Percentiles rank a stretch among this genome's conserved stretches.
Evolutionary conservation across 148 eudicot genomes (phyloP).

Genomic region (Heliamphora exappendiculata): DNA sequence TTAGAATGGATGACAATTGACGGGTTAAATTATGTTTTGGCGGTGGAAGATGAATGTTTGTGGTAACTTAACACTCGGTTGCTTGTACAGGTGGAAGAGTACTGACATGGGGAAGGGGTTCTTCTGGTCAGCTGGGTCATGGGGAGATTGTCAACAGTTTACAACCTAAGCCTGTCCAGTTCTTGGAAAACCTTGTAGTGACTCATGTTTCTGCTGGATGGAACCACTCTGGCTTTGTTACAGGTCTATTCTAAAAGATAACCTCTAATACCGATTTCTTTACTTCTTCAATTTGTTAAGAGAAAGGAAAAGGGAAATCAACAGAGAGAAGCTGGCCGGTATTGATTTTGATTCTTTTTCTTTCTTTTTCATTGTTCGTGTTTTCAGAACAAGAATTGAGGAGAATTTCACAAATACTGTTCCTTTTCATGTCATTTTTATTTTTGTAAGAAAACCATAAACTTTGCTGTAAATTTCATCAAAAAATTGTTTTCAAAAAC

Average conservation of each 20-base stretch:
- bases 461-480: too few species aligned
- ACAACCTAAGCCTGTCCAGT: slow-evolving; percentile 40
- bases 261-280: neutral
- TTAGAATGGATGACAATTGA: neutral
- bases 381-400: too few species aligned
- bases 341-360: neutral
- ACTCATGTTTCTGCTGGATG: slow-evolving; percentile 88
- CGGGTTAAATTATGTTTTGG: too few species aligned
- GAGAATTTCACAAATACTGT: too few species aligned
- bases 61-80: neutral
- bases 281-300: neutral
- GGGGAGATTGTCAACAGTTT: slow-evolving; percentile 46
- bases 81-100: slow-evolving; percentile 65
- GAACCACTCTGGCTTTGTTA: slow-evolving; percentile 94
- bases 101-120: slow-evolving; percentile 88
- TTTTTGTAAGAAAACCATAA: too few species aligned
- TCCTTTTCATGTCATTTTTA: too few species aligned
- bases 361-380: too few species aligned
- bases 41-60: neutral
- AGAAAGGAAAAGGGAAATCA: too few species aligned
- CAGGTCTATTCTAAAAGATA: slow-evolving; percentile 41
- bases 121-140: slow-evolving; percentile 87
- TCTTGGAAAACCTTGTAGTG: slow-evolving; percentile 27
- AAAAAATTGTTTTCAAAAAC: too few species aligned
- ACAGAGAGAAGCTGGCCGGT: too few species aligned